These are phyloP conservation scores for Xenoacremonium recifei DNA, from an alignment of 2,329 filamentous ascomycete species.

Conservation along the genomic window DNA sequence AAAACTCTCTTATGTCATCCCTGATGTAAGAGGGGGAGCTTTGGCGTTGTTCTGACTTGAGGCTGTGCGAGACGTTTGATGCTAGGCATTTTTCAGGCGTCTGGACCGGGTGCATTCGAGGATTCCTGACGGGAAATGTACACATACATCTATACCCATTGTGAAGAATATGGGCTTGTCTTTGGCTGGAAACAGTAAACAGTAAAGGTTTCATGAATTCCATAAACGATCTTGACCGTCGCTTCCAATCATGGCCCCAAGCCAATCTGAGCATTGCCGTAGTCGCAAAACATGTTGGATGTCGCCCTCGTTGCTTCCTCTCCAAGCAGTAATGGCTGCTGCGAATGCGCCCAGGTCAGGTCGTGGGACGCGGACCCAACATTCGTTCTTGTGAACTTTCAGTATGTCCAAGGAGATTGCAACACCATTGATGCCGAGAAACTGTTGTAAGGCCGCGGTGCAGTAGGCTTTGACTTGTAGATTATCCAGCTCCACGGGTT, in stretches of 20 bases:
- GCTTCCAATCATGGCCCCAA: slow-evolving; percentile 57
- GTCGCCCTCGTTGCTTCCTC: slow-evolving; percentile 43
- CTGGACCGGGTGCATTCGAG: slow-evolving; percentile 26
- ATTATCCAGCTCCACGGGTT: slow-evolving; percentile 48
- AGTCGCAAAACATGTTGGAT: slow-evolving; percentile 53
- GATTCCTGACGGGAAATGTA: slow-evolving; percentile 24
- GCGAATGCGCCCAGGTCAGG: slow-evolving; percentile 60
- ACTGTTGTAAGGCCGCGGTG: slow-evolving; percentile 62
- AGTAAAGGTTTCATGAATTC: slow-evolving; percentile 34
- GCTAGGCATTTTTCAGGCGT: slow-evolving; percentile 22
- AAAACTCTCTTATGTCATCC: slow-evolving; percentile 75
- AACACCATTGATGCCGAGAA: slow-evolving; percentile 66
- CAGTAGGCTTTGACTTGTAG: slow-evolving; percentile 64
- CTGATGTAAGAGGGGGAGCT: slow-evolving; percentile 59
- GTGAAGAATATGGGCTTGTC: slow-evolving; percentile 18
- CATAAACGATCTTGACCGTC: slow-evolving; percentile 45
- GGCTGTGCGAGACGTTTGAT: slow-evolving; percentile 2
- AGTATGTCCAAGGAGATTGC: slow-evolving; percentile 71
- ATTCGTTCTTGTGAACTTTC: slow-evolving; percentile 52
- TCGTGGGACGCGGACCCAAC: slow-evolving; percentile 65
- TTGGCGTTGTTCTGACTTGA: not conserved
- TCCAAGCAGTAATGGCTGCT: slow-evolving; percentile 66
- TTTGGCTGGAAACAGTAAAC: slow-evolving; percentile 4
- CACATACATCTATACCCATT: slow-evolving; percentile 27
- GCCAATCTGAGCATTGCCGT: slow-evolving; percentile 61